A percentile compares a stretch with the other conserved stretches of the same genome.
phyloP scores from a whole-genome alignment of 306 rosid genomes.

The Pyrus communis region DNA sequence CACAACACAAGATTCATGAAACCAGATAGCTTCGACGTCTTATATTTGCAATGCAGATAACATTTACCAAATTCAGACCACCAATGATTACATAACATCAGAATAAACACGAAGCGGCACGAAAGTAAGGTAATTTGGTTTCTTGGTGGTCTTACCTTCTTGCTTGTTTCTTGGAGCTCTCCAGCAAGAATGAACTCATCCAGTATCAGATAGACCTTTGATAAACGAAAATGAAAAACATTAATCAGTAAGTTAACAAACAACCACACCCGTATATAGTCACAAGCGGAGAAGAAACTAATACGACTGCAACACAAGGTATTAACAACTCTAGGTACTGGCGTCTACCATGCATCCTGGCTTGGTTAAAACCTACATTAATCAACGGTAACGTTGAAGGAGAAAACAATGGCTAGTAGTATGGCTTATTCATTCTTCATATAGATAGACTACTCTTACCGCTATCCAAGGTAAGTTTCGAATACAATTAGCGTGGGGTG shows the following conservation, averaged over 20 bases:
- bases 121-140: not conserved
- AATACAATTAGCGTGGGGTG: not conserved
- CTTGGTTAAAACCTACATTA: not conserved
- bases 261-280: not conserved
- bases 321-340: not conserved
- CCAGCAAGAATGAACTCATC: slow-evolving; percentile 64
- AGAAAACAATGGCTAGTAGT: not conserved
- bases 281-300: not conserved
- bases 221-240: slow-evolving; percentile 4
- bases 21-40: not conserved
- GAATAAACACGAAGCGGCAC: not conserved
- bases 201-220: slow-evolving; percentile 54
- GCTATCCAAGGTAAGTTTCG: not conserved
- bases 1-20: not conserved
- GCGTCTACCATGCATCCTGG: not conserved
- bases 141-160: slow-evolving; percentile 25
- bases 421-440: not conserved
- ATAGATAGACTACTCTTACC: not conserved
- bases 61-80: not conserved
- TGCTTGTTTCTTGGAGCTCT: slow-evolving; percentile 68
- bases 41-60: not conserved
- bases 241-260: slow-evolving; percentile 3
- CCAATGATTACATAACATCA: not conserved
- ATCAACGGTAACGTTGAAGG: not conserved
- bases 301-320: not conserved